A percentile compares a stretch with the other conserved stretches of the same genome.
Evolutionary conservation across 148 eudicot species (phyloP).

Genomic region (Euryodendron excelsum): DNA sequence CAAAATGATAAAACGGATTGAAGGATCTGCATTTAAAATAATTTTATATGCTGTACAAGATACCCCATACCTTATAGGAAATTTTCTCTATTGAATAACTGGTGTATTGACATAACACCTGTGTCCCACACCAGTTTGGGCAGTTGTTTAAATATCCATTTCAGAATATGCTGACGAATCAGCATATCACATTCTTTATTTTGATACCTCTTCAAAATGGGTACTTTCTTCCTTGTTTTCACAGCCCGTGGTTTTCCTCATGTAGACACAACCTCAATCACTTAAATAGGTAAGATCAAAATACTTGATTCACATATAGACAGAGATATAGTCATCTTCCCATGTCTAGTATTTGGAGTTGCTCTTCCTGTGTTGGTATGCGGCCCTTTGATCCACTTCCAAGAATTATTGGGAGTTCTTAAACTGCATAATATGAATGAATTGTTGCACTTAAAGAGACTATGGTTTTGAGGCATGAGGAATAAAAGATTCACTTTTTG

Average conservation of each 20-base stretch:
- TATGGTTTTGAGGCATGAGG: too few species aligned
- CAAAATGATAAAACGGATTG: neutral
- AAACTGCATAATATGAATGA: too few species aligned
- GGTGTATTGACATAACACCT: neutral
- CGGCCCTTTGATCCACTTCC: neutral
- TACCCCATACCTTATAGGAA: neutral
- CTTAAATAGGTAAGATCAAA: neutral
- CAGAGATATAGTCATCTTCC: neutral
- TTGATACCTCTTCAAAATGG: neutral
- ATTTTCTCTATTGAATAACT: neutral
- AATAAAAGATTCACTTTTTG: too few species aligned
- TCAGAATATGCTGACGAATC: neutral
- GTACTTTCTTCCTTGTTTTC: neutral
- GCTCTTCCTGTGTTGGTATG: neutral
- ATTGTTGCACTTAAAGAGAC: too few species aligned
- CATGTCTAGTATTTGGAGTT: neutral
- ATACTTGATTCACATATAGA: neutral
- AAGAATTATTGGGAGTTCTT: neutral
- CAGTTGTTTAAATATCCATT: neutral
- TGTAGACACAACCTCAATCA: neutral
- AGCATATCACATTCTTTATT: neutral
- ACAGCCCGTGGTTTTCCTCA: neutral
- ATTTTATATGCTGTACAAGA: neutral
- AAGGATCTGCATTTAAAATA: neutral
- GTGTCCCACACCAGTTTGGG: neutral